These are phyloP conservation scores for Kodamaea arcana DNA, from an alignment of 1,139 yeast genomes.

Conservation along the genomic window DNA sequence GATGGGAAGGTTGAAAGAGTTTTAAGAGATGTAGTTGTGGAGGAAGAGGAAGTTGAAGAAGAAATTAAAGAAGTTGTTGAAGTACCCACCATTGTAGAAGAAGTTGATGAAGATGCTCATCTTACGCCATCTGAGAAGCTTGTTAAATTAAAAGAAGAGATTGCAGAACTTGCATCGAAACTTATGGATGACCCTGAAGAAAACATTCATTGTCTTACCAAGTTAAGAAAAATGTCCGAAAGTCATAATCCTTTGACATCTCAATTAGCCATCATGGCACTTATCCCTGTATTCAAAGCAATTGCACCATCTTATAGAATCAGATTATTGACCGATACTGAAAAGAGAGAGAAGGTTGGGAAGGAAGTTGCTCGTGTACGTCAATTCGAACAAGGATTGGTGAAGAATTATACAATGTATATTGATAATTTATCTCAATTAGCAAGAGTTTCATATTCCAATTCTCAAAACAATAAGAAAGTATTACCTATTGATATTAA, in stretches of 20 bases:
- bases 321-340: slow-evolving; percentile 75
- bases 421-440: slow-evolving; percentile 49
- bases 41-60: slow-evolving; percentile 17
- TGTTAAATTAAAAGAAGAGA: slow-evolving; percentile 67
- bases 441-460: slow-evolving; percentile 36
- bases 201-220: slow-evolving; percentile 59
- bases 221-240: slow-evolving; percentile 68
- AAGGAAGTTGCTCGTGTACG: slow-evolving; percentile 76
- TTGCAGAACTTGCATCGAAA: slow-evolving; percentile 75
- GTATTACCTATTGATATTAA: slow-evolving; percentile 34
- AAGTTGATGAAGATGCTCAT: slow-evolving; percentile 42
- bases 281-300: slow-evolving; percentile 80
- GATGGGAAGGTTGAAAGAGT: slow-evolving; percentile 73
- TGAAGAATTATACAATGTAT: slow-evolving; percentile 66
- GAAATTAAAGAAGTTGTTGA: slow-evolving; percentile 9
- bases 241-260: slow-evolving; percentile 66
- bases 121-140: slow-evolving; percentile 58
- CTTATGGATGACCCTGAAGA: slow-evolving; percentile 91
- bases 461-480: slow-evolving; percentile 38
- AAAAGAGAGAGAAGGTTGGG: slow-evolving; percentile 75
- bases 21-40: slow-evolving; percentile 30
- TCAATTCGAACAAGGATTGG: slow-evolving; percentile 73
- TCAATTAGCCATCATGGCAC: slow-evolving; percentile 71
- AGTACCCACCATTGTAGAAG: slow-evolving; percentile 19
- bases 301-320: slow-evolving; percentile 87